A percentile compares a stretch with the other conserved stretches of the same genome.
Conservation (phyloP, 805 yeast genomes). For the Candida multigemmis region DNA sequence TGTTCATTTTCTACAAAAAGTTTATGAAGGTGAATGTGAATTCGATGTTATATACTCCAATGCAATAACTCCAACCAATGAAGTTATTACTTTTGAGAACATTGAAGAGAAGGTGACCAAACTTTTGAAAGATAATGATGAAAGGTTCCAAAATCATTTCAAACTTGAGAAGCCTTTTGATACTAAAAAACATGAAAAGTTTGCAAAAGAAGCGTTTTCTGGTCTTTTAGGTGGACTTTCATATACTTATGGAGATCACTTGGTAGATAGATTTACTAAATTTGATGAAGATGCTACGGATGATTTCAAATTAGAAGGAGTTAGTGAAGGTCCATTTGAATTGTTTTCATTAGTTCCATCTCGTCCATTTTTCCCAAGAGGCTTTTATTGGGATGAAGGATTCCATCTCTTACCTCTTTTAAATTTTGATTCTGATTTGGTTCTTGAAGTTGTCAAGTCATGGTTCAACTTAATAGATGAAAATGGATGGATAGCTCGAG, state of each 20-base stretch:
- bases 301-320: constrained; percentile 40
- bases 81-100: constrained; percentile 28
- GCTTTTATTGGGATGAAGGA: constrained; percentile 98
- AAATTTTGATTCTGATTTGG: constrained; percentile 77
- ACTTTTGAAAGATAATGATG: constrained; percentile 33
- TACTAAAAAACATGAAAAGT: constrained; percentile 30
- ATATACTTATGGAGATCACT: constrained; percentile 74
- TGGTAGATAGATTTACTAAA: constrained; percentile 66
- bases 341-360: constrained; percentile 84
- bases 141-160: constrained; percentile 43
- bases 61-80: constrained; percentile 26
- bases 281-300: constrained; percentile 66
- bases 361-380: constrained; percentile 90
- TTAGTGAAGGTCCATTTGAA: constrained; percentile 68
- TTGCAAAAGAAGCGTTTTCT: constrained; percentile 74
- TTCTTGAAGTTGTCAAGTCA: constrained; percentile 68
- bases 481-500: constrained; percentile 95
- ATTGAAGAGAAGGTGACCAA: constrained; percentile 24
- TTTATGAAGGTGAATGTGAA: constrained; percentile 65
- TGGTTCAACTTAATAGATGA: constrained; percentile 86
- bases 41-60: constrained; percentile 60
- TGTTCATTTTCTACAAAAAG: constrained; percentile 69
- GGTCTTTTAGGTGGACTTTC: constrained; percentile 87
- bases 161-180: constrained; percentile 48
- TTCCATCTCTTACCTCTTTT: constrained; percentile 80